phyloP scores from a whole-genome alignment of 257 asterid species.

The Solanum tacnaense region DNA sequence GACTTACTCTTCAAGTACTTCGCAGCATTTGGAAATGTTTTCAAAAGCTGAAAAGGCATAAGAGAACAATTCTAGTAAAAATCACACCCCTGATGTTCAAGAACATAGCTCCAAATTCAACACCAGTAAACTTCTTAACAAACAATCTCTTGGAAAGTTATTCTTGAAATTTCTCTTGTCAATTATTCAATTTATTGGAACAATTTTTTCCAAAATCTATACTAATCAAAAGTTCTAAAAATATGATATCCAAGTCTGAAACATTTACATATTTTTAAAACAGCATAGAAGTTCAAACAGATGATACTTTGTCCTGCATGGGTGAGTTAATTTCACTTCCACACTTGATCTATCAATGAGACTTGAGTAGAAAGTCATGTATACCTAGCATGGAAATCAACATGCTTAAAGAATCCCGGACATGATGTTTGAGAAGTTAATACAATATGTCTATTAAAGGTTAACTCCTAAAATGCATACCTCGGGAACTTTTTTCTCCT shows the following conservation, averaged over 20 bases:
- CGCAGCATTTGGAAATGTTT: slow-evolving; percentile 62
- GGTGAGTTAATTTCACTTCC: neutral
- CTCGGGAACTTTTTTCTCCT: slow-evolving; percentile 84
- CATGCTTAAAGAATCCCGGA: neutral
- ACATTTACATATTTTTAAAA: neutral
- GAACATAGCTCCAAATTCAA: neutral
- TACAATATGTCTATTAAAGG: neutral
- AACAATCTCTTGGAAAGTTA: neutral
- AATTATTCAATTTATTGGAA: neutral
- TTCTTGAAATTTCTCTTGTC: neutral
- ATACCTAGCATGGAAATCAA: neutral
- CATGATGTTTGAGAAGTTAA: neutral
- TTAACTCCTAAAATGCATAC: slow-evolving; percentile 18
- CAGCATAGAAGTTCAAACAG: neutral
- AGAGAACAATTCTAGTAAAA: slow-evolving; percentile 12
- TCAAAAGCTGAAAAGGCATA: slow-evolving; percentile 58
- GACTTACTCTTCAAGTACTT: slow-evolving; percentile 72
- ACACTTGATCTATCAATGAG: neutral
- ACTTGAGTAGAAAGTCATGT: neutral
- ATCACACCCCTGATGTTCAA: neutral
- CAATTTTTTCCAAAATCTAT: neutral
- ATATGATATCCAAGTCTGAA: neutral
- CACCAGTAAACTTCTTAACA: neutral
- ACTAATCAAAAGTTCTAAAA: neutral
- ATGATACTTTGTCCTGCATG: neutral